Evolutionary conservation across 768 basidiomycete species (phyloP).

Genomic region (Mycena filopes): DNA sequence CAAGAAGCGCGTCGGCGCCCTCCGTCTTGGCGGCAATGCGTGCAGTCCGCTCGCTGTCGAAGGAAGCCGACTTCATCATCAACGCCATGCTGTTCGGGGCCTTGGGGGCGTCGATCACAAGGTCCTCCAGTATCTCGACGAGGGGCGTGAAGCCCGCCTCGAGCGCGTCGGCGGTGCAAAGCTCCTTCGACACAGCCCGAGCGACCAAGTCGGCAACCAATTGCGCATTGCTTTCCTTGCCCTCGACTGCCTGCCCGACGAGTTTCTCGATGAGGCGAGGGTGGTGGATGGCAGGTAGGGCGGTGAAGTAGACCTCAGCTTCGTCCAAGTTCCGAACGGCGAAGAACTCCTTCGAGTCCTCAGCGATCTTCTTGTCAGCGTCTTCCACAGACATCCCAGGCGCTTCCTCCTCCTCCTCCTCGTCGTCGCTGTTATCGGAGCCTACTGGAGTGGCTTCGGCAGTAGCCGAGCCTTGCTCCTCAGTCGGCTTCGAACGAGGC

Average conservation of each 20-base stretch:
- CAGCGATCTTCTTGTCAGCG: constrained; percentile 79
- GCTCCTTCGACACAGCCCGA: constrained; percentile 66
- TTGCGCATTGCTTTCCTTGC: constrained; percentile 83
- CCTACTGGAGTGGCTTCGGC: constrained; percentile 58
- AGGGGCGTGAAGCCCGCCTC: constrained; percentile 78
- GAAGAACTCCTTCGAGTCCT: constrained; percentile 90
- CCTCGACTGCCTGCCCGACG: constrained; percentile 77
- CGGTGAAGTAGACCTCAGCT: constrained; percentile 87
- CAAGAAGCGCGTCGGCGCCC: constrained; percentile 69
- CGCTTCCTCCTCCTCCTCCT: constrained; percentile 58
- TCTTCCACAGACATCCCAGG: constrained; percentile 71
- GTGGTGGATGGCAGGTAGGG: constrained; percentile 73
- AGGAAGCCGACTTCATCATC: constrained; percentile 75
- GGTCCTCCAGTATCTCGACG: constrained; percentile 86
- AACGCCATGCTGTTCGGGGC: constrained; percentile 81
- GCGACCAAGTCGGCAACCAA: constrained; percentile 82
- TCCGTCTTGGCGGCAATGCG: constrained; percentile 70
- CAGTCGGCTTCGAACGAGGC: constrained; percentile 79
- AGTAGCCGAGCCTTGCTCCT: constrained; percentile 45
- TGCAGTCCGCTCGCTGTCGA: constrained; percentile 69
- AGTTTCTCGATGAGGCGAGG: constrained; percentile 79
- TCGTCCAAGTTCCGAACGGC: constrained; percentile 86
- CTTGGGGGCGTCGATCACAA: constrained; percentile 90
- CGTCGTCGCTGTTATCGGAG: constrained; percentile 60
- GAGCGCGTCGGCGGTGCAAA: constrained; percentile 69